phyloP scores from a whole-genome alignment of 805 yeast genomes.

The Candida methanosorbosa region DNA sequence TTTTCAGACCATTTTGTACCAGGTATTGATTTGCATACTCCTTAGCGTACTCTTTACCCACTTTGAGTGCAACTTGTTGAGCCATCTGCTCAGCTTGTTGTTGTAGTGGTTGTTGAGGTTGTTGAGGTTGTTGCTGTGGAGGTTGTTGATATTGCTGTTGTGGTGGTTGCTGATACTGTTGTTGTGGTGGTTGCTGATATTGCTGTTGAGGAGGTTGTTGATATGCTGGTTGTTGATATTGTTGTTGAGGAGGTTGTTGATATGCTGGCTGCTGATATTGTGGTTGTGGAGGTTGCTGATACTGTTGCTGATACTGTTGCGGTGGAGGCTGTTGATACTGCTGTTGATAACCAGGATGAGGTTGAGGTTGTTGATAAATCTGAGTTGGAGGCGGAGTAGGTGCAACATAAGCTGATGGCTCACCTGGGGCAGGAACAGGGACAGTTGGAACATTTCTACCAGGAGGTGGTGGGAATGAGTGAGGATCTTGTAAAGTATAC shows the following conservation, averaged over 20 bases:
- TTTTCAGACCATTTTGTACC: too few relatives aligned
- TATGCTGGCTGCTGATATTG: constrained; percentile 4
- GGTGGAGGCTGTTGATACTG: constrained; percentile 9
- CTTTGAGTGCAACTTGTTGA: too few relatives aligned
- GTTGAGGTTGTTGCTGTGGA: constrained; percentile 9
- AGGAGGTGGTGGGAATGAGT: constrained; percentile 33
- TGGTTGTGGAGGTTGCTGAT: constrained; percentile 7
- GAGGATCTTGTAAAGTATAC: constrained; percentile 19
- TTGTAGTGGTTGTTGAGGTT: constrained; percentile 1
- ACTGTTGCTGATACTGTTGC: constrained; percentile 9
- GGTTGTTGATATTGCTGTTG: constrained; percentile 19
- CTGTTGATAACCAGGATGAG: constrained; percentile 3
- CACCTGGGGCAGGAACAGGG: constrained; percentile 1
- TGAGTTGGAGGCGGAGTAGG: constrained; percentile 15
- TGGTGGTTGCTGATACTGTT: constrained; percentile 11
- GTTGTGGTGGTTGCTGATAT: constrained; percentile 5
- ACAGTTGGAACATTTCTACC: constrained; percentile 20
- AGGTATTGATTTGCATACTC: too few relatives aligned
- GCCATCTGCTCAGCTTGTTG: neutral
- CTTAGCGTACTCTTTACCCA: too few relatives aligned
- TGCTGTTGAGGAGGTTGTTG: constrained; percentile 7
- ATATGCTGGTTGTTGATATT: constrained; percentile 4
- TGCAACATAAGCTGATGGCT: constrained; percentile 1
- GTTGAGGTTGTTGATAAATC: constrained; percentile 9
- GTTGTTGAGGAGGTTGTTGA: constrained; percentile 6